Percentiles rank a stretch among this genome's conserved stretches.
phyloP scores from a whole-genome alignment of 2,329 filamentous ascomycete genomes.

The Thielaviopsis musarum region DNA sequence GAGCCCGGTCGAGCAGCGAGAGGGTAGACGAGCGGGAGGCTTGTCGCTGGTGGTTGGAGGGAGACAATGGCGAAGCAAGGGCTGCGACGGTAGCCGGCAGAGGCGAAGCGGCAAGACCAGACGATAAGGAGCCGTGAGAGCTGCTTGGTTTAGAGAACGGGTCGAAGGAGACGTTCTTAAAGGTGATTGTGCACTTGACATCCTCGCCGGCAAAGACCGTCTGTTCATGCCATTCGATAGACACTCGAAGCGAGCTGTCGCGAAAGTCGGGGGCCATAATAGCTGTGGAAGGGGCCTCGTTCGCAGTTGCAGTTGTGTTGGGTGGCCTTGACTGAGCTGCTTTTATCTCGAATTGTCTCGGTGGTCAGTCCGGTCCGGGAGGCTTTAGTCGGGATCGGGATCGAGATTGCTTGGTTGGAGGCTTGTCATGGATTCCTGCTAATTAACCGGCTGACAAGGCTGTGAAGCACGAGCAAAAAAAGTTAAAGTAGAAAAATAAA shows the following conservation, averaged over 20 bases:
- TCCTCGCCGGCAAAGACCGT: conserved; percentile 95
- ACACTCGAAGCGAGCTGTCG: conserved; percentile 57
- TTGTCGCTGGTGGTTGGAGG: conserved; percentile 19
- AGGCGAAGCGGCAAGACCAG: background rate
- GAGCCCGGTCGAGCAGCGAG: conserved; percentile 24
- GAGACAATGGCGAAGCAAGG: background rate
- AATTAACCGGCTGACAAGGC: background rate
- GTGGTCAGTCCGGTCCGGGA: background rate
- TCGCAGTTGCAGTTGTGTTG: background rate
- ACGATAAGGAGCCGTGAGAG: background rate
- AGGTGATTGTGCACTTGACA: conserved; percentile 88
- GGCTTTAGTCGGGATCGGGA: background rate
- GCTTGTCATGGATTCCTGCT: background rate
- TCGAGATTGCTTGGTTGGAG: background rate
- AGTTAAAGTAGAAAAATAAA: background rate
- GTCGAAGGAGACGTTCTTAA: conserved; percentile 61
- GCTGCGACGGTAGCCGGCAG: conserved; percentile 7
- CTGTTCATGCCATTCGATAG: conserved; percentile 85
- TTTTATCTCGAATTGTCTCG: background rate
- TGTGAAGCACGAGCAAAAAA: conserved; percentile 3
- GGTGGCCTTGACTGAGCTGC: background rate
- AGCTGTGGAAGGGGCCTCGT: conserved; percentile 4
- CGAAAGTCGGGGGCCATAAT: conserved; percentile 32
- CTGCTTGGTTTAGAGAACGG: conserved; percentile 1
- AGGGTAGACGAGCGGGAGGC: conserved; percentile 24